Conservation (phyloP, 352 stramenopile species). For the Pythium utonaiense region DNA sequence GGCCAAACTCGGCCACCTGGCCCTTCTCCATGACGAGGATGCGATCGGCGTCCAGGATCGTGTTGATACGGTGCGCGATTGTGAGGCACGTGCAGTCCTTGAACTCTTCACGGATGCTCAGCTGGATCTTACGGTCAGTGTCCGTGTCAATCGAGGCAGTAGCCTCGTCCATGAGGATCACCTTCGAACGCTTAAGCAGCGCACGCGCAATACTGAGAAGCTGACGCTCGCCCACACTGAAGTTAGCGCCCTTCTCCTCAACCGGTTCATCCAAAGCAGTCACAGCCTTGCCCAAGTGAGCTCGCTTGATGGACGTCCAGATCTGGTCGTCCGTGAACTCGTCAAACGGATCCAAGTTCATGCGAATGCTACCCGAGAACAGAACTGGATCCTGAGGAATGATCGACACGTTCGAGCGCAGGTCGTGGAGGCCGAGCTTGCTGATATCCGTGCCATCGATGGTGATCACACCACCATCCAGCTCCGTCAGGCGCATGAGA, state of each 20-base stretch:
- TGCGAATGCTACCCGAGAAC: constrained; percentile 86
- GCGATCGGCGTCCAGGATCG: constrained; percentile 95
- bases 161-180: constrained; percentile 98
- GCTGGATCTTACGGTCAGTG: constrained; percentile 89
- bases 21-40: constrained; percentile 97
- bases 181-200: constrained; percentile 83
- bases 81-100: constrained; percentile 92
- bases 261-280: constrained; percentile 75
- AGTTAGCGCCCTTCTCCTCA: constrained; percentile 90
- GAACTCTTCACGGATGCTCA: constrained; percentile 38
- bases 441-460: constrained; percentile 85
- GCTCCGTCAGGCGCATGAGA: constrained; percentile 33
- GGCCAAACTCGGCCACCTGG: constrained; percentile 87
- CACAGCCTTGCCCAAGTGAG: constrained; percentile 32
- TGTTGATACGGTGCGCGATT: constrained; percentile 97
- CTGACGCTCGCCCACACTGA: constrained; percentile 92
- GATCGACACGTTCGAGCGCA: constrained; percentile 29
- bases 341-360: constrained; percentile 89
- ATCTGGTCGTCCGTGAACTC: constrained; percentile 57
- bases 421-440: constrained; percentile 23
- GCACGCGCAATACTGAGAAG: constrained; percentile 93
- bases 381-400: constrained; percentile 89
- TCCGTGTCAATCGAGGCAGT: constrained; percentile 90
- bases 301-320: constrained; percentile 33
- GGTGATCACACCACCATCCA: constrained; percentile 45